These are phyloP conservation scores for Drechmeria coniospora DNA, from an alignment of 2,329 filamentous ascomycete species.

Conservation along the genomic window DNA sequence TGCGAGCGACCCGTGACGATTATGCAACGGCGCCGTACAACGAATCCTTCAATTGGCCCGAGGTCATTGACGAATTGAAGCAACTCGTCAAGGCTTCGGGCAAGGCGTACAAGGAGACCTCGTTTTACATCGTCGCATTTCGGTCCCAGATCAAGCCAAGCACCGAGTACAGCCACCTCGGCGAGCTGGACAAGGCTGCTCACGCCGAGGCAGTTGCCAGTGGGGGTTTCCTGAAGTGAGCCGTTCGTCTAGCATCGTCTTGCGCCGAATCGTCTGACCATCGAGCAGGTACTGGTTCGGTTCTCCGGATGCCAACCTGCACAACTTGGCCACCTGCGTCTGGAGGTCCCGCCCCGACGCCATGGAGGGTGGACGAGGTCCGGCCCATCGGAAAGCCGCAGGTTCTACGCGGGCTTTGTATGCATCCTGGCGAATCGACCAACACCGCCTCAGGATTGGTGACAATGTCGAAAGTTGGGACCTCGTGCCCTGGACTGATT, in stretches of 20 bases:
- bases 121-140: slow-evolving; percentile 78
- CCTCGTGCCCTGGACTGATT: slow-evolving; percentile 38
- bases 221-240: slow-evolving; percentile 68
- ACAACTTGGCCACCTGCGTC: slow-evolving; percentile 70
- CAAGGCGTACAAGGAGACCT: slow-evolving; percentile 40
- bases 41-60: slow-evolving; percentile 62
- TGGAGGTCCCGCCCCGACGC: slow-evolving; percentile 48
- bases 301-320: slow-evolving; percentile 47
- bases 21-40: slow-evolving; percentile 66
- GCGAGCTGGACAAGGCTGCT: slow-evolving; percentile 58
- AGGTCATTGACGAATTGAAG: slow-evolving; percentile 43
- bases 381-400: slow-evolving; percentile 49
- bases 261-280: slow-evolving; percentile 7
- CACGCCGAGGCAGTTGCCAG: slow-evolving; percentile 66
- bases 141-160: slow-evolving; percentile 54
- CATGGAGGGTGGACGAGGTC: slow-evolving; percentile 40
- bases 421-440: slow-evolving; percentile 55
- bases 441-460: slow-evolving; percentile 51
- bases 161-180: slow-evolving; percentile 53
- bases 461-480: slow-evolving; percentile 51
- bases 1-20: slow-evolving; percentile 47
- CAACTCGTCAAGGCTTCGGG: slow-evolving; percentile 30
- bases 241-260: slow-evolving; percentile 2
- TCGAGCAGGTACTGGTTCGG: slow-evolving; percentile 70
- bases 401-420: slow-evolving; percentile 47